Evolutionary conservation across 2,329 filamentous ascomycete genomes (phyloP).

Genomic region (Cladophialophora exuberans): DNA sequence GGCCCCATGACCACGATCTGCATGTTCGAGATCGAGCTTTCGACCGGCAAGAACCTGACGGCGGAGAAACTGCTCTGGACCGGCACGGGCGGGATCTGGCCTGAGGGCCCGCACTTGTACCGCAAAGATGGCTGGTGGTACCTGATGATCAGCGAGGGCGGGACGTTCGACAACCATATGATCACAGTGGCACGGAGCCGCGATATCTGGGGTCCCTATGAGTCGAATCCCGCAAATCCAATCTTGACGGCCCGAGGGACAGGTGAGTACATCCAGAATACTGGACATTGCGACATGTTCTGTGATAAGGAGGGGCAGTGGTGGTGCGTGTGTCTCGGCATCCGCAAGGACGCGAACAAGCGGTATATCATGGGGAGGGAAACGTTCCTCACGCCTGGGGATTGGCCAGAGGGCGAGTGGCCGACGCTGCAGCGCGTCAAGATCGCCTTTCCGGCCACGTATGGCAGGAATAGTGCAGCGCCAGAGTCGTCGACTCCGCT

Average conservation of each 20-base stretch:
- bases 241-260: conserved; percentile 47
- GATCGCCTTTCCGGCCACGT: too few relatives aligned
- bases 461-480: too few relatives aligned
- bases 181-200: conserved; percentile 53
- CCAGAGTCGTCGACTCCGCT: conserved; percentile 4
- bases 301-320: conserved; percentile 29
- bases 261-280: conserved; percentile 33
- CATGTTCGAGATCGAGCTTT: conserved; percentile 37
- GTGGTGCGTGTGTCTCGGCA: conserved; percentile 33
- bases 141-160: conserved; percentile 58
- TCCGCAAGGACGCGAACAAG: conserved; percentile 26
- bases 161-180: conserved; percentile 55
- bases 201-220: conserved; percentile 53
- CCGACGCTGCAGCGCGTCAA: conserved; percentile 25
- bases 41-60: conserved; percentile 39
- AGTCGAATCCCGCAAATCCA: conserved; percentile 48
- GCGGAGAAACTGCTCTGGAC: conserved; percentile 47
- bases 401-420: conserved; percentile 37
- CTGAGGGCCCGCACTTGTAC: conserved; percentile 61
- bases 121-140: conserved; percentile 58
- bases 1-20: conserved; percentile 29
- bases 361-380: conserved; percentile 40
- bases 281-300: conserved; percentile 34
- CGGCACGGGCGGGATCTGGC: conserved; percentile 48
- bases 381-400: conserved; percentile 37